These are phyloP conservation scores for Saksenaea oblongispora DNA, from an alignment of 371 early-diverging fungal species.

Conservation along the genomic window DNA sequence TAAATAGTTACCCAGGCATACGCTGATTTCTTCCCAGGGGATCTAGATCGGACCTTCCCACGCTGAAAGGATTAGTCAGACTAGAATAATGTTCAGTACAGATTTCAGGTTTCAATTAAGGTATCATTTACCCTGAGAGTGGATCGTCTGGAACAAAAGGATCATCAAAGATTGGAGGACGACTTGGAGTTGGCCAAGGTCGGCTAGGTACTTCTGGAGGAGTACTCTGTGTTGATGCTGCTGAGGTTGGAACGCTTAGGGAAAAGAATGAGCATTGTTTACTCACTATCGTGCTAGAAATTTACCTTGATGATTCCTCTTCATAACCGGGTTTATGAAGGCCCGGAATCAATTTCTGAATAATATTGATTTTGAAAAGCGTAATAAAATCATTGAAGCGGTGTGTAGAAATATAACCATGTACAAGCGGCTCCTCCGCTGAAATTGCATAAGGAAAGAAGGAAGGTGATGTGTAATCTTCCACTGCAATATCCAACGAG, in stretches of 20 bases:
- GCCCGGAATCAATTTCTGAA: conserved; percentile 72
- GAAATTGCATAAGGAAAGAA: conserved; percentile 54
- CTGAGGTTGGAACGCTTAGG: neutral
- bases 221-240: conserved; percentile 2
- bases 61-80: conserved; percentile 45
- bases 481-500: conserved; percentile 52
- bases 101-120: neutral
- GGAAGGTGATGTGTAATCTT: conserved; percentile 58
- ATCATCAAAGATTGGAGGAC: conserved; percentile 36
- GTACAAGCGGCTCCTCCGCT: conserved; percentile 47
- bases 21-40: conserved; percentile 53
- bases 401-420: conserved; percentile 60
- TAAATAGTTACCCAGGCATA: conserved; percentile 41
- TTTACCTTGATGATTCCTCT: conserved; percentile 12
- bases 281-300: too few relatives aligned
- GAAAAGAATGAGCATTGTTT: too few relatives aligned
- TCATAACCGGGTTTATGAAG: conserved; percentile 54
- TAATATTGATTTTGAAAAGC: conserved; percentile 61
- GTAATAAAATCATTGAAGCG: conserved; percentile 63
- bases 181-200: conserved; percentile 4
- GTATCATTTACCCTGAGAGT: conserved; percentile 16
- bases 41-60: conserved; percentile 64
- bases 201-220: conserved; percentile 8
- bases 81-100: conserved; percentile 6
- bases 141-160: conserved; percentile 36